Base-by-base conservation (phyloP, 2,329 filamentous ascomycete species). In the Epichloe brachyelytri region DNA sequence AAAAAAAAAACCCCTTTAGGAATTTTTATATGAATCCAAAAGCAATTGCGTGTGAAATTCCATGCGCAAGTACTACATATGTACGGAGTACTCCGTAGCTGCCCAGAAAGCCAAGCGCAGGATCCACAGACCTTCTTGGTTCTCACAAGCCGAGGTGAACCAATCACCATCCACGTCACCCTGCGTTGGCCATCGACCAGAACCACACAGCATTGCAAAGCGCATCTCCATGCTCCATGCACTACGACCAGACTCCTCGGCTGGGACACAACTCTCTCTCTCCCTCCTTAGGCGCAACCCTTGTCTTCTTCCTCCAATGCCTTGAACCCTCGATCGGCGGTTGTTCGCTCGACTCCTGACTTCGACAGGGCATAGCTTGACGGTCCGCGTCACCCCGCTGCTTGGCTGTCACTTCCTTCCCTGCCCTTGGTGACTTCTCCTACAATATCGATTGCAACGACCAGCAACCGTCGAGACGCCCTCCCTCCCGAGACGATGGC, bases 401-500 rank as follows among this genome's bases (percentile, higher is more conserved):
- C 48, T 34, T 44, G 14, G 26, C 46, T 30, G 38, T 43, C 30
- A 38, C 15, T 19, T 20, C 33, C 26, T 22, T 22, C 26, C 17
- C 30, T 46, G 5, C 33, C 44, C 17, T 34, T 10, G 30, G 30
- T 36, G 15, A 30, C 19, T 12, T 46, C 33, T 36, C 2, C 26
- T 12, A 37, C 30, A 8, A 11, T 20, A 34, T 22, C 17, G 44
- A 36, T 17, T n/a, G 15, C 7, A 45, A 11, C 26, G 20, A 14
- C 20, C 43, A 45, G 43, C 19, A 12, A 20, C 8, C 19, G 11
- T 15, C 40, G 11, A 20, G 12, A 5, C 14, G 20, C 43, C 5
- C 26, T 30, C 10, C 30, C 30, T 30, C 30, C 30, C 45, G 39
- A 51, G 54, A 53, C 56, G 34, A 69, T 69, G 67, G 63, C 67